Conservation (phyloP, 225 moss, liverwort and hornwort genomes). For the Sphagnum contortum region DNA sequence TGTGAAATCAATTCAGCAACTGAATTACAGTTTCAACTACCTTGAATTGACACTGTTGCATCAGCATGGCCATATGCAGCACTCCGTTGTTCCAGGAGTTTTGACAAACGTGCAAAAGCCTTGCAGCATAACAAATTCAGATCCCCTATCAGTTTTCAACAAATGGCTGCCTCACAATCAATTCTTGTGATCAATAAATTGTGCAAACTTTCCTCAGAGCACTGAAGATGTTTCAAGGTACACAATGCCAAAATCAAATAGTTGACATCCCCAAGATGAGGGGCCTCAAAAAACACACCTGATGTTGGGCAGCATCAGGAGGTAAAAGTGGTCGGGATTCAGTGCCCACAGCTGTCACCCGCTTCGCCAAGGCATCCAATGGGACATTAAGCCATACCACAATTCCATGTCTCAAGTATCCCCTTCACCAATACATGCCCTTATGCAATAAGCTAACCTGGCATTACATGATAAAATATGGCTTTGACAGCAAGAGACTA, state of each 20-base stretch:
- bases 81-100: slow-evolving; percentile 40
- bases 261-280: background rate
- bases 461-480: background rate
- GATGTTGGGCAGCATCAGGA: slow-evolving; percentile 27
- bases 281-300: slow-evolving; percentile 16
- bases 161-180: too few relatives aligned
- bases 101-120: slow-evolving; percentile 36
- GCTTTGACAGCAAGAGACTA: too few relatives aligned
- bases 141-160: too few relatives aligned
- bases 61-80: slow-evolving; percentile 55
- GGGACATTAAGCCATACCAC: slow-evolving; percentile 91
- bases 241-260: background rate
- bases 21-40: slow-evolving; percentile 10
- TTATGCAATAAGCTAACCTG: background rate
- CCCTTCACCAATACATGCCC: slow-evolving; percentile 22
- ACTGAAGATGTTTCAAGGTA: too few relatives aligned
- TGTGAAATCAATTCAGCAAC: too few relatives aligned
- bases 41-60: slow-evolving; percentile 55
- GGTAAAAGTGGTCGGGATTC: slow-evolving; percentile 75
- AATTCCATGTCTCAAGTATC: slow-evolving; percentile 61
- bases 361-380: slow-evolving; percentile 58
- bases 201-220: too few relatives aligned
- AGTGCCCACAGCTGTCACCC: slow-evolving; percentile 64
- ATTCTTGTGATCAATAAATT: too few relatives aligned
- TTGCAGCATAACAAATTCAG: slow-evolving; percentile 5